phyloP scores from a whole-genome alignment of 208 protist species.

The Strigomonas culicis region DNA sequence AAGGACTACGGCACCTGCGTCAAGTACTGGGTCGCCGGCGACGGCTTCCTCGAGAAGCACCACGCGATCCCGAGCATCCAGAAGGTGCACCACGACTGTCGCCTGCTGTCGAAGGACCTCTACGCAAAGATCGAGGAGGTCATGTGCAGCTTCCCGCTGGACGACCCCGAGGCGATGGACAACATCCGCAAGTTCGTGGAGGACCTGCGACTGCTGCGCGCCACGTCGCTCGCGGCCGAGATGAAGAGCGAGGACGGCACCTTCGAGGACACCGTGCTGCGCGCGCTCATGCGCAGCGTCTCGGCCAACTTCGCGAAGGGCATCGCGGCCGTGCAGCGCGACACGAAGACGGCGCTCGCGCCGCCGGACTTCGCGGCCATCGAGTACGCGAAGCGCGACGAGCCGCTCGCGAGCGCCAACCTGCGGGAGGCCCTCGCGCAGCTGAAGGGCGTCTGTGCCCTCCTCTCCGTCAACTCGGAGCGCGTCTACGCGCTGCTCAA shows the following conservation, averaged over 20 bases:
- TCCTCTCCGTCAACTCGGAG: constrained; percentile 54
- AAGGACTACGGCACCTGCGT: constrained; percentile 54
- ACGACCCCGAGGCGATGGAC: constrained; percentile 80
- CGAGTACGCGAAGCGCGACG: constrained; percentile 24
- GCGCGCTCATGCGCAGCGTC: constrained; percentile 64
- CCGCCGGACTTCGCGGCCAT: constrained; percentile 38
- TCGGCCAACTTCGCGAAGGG: constrained; percentile 41
- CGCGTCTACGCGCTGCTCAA: constrained; percentile 31
- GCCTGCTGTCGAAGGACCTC: constrained; percentile 41
- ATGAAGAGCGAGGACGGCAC: constrained; percentile 18
- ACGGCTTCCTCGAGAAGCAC: constrained; percentile 71
- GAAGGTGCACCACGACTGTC: constrained; percentile 53
- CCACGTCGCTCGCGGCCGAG: constrained; percentile 57
- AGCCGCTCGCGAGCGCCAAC: constrained; percentile 31
- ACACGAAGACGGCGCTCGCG: constrained; percentile 37
- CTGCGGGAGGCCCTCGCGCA: constrained; percentile 68
- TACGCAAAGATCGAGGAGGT: constrained; percentile 61
- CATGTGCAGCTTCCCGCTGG: constrained; percentile 61
- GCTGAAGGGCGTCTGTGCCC: constrained; percentile 74
- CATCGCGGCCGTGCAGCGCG: constrained; percentile 46
- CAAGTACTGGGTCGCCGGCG: constrained; percentile 77
- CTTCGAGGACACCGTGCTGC: constrained; percentile 60
- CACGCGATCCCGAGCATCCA: constrained; percentile 49
- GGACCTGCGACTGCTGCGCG: constrained; percentile 74
- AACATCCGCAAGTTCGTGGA: constrained; percentile 62